Evolutionary conservation across 768 basidiomycete genomes (phyloP).

Genomic region (Kwoniella bestiolae): DNA sequence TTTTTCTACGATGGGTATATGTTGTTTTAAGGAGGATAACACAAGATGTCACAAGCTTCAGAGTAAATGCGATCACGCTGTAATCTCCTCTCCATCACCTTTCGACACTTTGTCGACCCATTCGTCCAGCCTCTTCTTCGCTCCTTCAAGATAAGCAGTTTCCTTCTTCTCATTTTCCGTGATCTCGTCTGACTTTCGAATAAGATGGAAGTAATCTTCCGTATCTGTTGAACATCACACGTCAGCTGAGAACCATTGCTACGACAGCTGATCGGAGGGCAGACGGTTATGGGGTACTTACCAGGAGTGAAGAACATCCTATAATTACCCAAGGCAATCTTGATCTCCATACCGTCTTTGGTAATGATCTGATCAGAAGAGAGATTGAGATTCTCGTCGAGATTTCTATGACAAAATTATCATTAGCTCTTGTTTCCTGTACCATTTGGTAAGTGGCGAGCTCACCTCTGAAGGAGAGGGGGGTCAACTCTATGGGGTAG

Average conservation of each 20-base stretch:
- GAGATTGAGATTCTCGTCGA: conserved; percentile 29
- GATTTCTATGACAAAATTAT: conserved; percentile 24
- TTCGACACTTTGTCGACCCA: conserved; percentile 25
- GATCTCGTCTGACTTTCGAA: conserved; percentile 25
- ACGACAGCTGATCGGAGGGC: neutral
- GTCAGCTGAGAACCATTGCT: conserved; percentile 4
- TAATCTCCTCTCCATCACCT: neutral
- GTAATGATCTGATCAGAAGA: conserved; percentile 28
- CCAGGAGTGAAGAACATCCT: conserved; percentile 57
- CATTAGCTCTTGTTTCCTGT: neutral
- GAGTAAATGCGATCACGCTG: neutral
- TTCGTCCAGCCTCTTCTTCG: conserved; percentile 27
- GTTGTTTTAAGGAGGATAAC: no score
- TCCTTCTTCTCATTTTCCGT: conserved; percentile 19
- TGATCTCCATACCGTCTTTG: conserved; percentile 51
- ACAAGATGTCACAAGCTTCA: no score
- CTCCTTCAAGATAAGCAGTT: conserved; percentile 6
- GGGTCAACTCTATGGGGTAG: conserved; percentile 57
- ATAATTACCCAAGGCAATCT: conserved; percentile 54
- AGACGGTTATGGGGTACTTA: no score
- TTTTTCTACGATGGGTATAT: no score
- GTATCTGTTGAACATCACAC: conserved; percentile 23
- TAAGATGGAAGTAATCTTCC: conserved; percentile 52
- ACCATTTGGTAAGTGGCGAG: neutral
- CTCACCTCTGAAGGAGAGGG: conserved; percentile 57